A percentile compares a stretch with the other conserved stretches of the same genome.
Evolutionary conservation across 805 yeast genomes (phyloP).

Genomic region (Kluyveromyces nonfermentans): DNA sequence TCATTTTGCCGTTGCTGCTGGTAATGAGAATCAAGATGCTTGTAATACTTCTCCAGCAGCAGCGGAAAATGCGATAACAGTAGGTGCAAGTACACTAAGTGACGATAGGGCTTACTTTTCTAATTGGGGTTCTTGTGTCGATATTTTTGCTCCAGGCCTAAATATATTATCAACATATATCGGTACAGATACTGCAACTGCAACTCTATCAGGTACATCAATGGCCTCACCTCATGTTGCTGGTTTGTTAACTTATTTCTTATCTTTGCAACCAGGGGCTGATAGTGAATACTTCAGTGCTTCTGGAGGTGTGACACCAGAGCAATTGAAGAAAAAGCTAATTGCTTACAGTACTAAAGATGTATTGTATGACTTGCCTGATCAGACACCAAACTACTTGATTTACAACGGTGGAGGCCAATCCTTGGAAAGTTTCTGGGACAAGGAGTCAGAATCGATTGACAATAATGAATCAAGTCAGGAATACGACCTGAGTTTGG

Average conservation of each 20-base stretch:
- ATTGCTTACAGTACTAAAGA: constrained; percentile 58
- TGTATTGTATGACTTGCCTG: constrained; percentile 52
- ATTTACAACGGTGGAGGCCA: constrained; percentile 79
- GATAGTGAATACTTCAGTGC: constrained; percentile 53
- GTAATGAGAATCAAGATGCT: constrained; percentile 89
- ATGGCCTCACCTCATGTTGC: constrained; percentile 98
- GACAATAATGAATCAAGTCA: background rate
- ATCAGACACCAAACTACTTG: constrained; percentile 66
- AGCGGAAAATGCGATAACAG: constrained; percentile 77
- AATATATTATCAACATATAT: constrained; percentile 77
- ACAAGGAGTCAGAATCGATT: constrained; percentile 6
- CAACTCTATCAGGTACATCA: constrained; percentile 87
- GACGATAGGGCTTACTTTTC: constrained; percentile 93
- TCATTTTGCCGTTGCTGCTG: constrained; percentile 94
- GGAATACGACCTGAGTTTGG: constrained; percentile 3
- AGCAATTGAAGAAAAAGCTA: constrained; percentile 66
- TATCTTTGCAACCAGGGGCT: constrained; percentile 73
- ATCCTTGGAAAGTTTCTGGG: constrained; percentile 59
- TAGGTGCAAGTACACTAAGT: constrained; percentile 85
- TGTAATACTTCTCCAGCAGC: constrained; percentile 89
- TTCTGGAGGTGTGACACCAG: constrained; percentile 51
- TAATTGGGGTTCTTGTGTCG: constrained; percentile 92
- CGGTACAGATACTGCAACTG: constrained; percentile 68
- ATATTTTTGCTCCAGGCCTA: constrained; percentile 94
- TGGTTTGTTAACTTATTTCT: constrained; percentile 82